Percentiles rank a stretch among this genome's conserved stretches.
Conservation (phyloP, 1,284 basidiomycete genomes). For the Coriolopsis trogii region DNA sequence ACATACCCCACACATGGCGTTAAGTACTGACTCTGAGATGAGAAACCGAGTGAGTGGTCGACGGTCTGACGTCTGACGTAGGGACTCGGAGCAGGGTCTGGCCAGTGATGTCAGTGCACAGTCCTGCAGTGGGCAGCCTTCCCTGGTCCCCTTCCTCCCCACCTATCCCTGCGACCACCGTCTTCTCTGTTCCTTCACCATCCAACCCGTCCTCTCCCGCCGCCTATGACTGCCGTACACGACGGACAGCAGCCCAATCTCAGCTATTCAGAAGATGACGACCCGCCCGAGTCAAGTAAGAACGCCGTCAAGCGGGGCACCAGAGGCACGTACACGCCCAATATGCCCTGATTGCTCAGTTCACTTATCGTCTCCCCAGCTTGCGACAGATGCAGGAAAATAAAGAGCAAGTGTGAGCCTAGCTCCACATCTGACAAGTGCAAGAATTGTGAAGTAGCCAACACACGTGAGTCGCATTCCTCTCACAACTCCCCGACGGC, state of each 20-base stretch:
- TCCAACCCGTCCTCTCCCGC: not conserved
- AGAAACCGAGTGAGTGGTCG: no score
- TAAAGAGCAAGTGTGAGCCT: constrained; percentile 85
- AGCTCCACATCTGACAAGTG: constrained; percentile 50
- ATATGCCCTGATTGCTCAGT: not conserved
- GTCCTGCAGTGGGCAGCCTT: not conserved
- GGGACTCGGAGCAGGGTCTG: constrained; percentile 6
- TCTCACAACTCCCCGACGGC: not conserved
- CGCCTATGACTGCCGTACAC: constrained; percentile 14
- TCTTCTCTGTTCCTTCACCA: not conserved
- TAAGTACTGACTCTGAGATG: no score
- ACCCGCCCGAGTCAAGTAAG: constrained; percentile 25
- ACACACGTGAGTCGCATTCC: constrained; percentile 49
- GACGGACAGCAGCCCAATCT: constrained; percentile 10
- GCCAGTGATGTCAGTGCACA: constrained; percentile 20
- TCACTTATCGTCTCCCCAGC: constrained; percentile 42
- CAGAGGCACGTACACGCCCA: constrained; percentile 53
- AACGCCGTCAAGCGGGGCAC: constrained; percentile 58
- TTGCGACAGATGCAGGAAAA: constrained; percentile 84
- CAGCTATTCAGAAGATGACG: constrained; percentile 30
- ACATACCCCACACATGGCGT: no score
- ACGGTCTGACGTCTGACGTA: constrained; percentile 2
- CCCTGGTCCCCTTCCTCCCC: not conserved
- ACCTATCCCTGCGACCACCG: constrained; percentile 2
- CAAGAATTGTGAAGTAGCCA: constrained; percentile 67